Evolutionary conservation across 78 protist genomes (phyloP).

Genomic region (Reticulomyxa filosa): DNA sequence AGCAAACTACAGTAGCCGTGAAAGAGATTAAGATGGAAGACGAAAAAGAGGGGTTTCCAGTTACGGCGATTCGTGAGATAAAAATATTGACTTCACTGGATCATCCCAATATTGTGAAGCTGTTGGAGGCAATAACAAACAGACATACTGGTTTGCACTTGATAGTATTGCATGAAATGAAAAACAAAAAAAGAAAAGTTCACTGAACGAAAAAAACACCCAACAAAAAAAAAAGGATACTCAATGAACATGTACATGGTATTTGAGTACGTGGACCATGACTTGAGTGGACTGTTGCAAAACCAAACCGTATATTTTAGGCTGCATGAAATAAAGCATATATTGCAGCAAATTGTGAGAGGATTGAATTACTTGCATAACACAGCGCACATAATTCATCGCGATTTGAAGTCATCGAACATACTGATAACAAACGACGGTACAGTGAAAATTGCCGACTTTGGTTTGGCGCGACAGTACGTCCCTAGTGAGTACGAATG

Average conservation of each 20-base stretch:
- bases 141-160: no score
- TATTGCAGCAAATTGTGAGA: slow-evolving; percentile 37
- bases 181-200: no score
- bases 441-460: slow-evolving; percentile 16
- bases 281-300: slow-evolving; percentile 50
- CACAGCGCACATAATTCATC: slow-evolving; percentile 45
- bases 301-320: no score
- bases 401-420: slow-evolving; percentile 29
- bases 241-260: slow-evolving; percentile 69
- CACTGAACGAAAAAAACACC: no score
- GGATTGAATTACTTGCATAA: slow-evolving; percentile 58
- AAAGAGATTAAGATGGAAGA: no score
- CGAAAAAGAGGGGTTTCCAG: not conserved
- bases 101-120: not conserved
- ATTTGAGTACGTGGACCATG: slow-evolving; percentile 60
- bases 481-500: no score
- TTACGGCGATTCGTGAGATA: slow-evolving; percentile 7
- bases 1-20: no score
- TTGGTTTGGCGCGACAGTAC: no score
- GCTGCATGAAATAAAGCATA: no score
- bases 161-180: no score
- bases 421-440: slow-evolving; percentile 14
- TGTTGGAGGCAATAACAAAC: no score
- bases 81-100: not conserved
- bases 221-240: no score